Percentiles rank a stretch among this genome's conserved stretches.
Conservation (phyloP, 2,329 filamentous ascomycete genomes). For the Talaromyces sp. region DNA sequence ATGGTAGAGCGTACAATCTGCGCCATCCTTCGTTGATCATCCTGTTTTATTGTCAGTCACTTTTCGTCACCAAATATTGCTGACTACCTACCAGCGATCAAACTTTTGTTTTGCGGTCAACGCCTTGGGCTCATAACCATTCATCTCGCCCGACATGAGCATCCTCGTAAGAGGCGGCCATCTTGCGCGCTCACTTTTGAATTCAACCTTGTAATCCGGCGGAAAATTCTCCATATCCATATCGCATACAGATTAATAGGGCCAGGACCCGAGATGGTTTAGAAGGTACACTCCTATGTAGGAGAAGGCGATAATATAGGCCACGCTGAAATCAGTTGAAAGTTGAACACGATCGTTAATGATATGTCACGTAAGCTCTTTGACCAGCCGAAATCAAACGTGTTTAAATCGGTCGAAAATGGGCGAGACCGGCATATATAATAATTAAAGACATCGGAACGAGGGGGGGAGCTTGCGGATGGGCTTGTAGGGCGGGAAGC, state of each 20-base stretch:
- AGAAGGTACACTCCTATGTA: not conserved
- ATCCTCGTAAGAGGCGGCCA: conserved; percentile 80
- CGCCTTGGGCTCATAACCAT: conserved; percentile 66
- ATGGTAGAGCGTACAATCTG: conserved; percentile 60
- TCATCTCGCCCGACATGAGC: conserved; percentile 80
- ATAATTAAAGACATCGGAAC: not conserved
- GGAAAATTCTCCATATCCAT: conserved; percentile 25
- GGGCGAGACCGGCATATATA: not conserved
- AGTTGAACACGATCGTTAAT: not conserved
- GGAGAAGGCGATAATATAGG: not conserved
- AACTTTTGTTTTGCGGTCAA: conserved; percentile 69
- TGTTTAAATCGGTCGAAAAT: not conserved
- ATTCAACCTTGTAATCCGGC: conserved; percentile 18
- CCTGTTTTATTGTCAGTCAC: conserved; percentile 34
- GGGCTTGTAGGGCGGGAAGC: not conserved
- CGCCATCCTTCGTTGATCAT: conserved; percentile 87
- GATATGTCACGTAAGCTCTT: not conserved
- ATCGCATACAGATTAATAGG: not conserved
- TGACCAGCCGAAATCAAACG: not conserved
- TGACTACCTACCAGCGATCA: conserved; percentile 58
- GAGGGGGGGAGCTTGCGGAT: not conserved
- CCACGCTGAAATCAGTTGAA: not conserved
- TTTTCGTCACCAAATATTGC: not conserved
- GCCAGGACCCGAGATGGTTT: not conserved
- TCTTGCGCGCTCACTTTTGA: conserved; percentile 63